Evolutionary conservation across 805 yeast species (phyloP), one percentile per base, ranked within the genome.

Genomic region (Geotrichum ghanense): DNA sequence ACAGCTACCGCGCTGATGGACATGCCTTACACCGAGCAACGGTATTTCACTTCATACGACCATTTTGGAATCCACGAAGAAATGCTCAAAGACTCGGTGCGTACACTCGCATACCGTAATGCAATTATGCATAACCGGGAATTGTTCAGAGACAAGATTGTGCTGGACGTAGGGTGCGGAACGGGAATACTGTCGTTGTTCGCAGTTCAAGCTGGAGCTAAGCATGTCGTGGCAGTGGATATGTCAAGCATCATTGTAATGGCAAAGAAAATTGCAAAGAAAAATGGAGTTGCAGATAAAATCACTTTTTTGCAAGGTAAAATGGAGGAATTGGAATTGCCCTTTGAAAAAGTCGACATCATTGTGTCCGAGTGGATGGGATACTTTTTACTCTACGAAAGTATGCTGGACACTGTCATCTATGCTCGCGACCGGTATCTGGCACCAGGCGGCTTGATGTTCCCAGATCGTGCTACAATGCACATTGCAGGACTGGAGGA

Each of bases 351-450:
- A 62, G 99, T 92, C 47, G 99, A 92, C 63, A 90, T 92, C 56
- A 92, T 92, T 55, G 81, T 92, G 50, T 81, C 92, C 53, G 99
- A 92, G 67, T 92, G 99, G 99, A 92, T 92, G 99, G 99, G 99
- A 16, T 92, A 92, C 66, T 92, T 92, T 60, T 67, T 94, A 56
- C 73, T 94, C 48, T 92, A 90, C 63, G 99, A 92, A 73, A 85
- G 95, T 51, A 92, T 92, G 99, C 75, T 92, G 64, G 97, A 92
- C 66, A 87, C 97, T 22, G 98, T 92, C 22, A 70, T 92, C 55
- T 78, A 77, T 56, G 99, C 99, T 27, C 78, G 99, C 68, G 99
- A 92, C 68, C 79, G 75, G 63, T 94, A 88, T 65, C 60, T 69
- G 48, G 79, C 70, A 39, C 72, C 75, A 58, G 95, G 85, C 44